Conservation (phyloP, 2,329 filamentous ascomycete genomes). For the Sclerotinia subarctica region DNA sequence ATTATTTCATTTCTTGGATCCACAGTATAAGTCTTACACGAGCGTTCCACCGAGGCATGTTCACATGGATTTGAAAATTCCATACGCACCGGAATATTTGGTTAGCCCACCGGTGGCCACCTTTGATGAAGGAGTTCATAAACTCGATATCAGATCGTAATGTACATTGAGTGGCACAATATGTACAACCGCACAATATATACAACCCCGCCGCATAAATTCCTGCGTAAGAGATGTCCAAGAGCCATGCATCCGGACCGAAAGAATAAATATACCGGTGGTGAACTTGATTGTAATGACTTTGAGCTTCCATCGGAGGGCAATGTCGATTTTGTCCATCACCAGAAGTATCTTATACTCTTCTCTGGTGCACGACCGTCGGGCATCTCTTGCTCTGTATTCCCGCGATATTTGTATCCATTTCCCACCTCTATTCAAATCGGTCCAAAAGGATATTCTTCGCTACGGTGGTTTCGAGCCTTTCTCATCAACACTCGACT, state of each 20-base stretch:
- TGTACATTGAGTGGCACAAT: background rate
- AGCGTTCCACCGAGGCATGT: background rate
- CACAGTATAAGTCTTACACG: background rate
- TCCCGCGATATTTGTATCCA: background rate
- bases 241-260: no score
- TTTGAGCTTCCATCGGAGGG: no score
- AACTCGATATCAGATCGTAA: background rate
- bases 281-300: no score
- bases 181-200: background rate
- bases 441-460: background rate
- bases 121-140: background rate
- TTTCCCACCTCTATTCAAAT: background rate
- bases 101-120: no score
- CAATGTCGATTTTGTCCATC: no score
- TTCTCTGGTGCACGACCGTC: no score
- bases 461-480: slow-evolving; percentile 33
- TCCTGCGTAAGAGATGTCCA: no score
- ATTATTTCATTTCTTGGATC: no score
- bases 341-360: no score
- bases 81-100: background rate
- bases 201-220: background rate
- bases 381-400: no score
- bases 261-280: no score
- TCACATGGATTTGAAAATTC: no score
- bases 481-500: slow-evolving; percentile 29